A percentile compares a stretch with the other conserved stretches of the same genome.
These are phyloP conservation scores for Colletotrichum chlorophyti DNA, from an alignment of 2,329 filamentous ascomycete species.

Conservation along the genomic window DNA sequence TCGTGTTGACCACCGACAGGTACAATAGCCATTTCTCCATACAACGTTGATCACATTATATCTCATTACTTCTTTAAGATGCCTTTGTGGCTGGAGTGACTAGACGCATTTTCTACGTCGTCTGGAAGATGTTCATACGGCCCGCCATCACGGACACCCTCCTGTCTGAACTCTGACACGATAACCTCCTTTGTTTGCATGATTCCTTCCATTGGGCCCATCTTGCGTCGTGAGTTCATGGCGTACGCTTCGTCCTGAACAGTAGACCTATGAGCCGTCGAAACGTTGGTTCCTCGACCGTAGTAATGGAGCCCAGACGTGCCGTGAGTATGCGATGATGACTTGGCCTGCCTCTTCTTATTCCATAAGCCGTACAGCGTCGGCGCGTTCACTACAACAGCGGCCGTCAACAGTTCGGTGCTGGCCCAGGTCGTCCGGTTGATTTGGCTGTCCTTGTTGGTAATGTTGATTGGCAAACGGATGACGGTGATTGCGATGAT, in stretches of 20 bases:
- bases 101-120: constrained; percentile 16
- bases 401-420: constrained; percentile 39
- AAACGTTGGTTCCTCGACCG: constrained; percentile 11
- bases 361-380: constrained; percentile 44
- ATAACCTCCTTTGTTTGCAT: constrained; percentile 27
- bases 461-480: constrained; percentile 44
- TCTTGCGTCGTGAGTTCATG: constrained; percentile 14
- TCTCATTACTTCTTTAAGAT: constrained; percentile 15
- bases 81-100: constrained; percentile 13
- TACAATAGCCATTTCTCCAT: no score
- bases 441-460: constrained; percentile 40
- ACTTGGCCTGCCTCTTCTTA: constrained; percentile 32
- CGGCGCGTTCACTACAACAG: constrained; percentile 44
- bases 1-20: no score
- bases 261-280: constrained; percentile 16
- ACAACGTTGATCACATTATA: neutral
- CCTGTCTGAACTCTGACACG: constrained; percentile 23
- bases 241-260: constrained; percentile 3
- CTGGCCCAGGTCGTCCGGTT: constrained; percentile 46
- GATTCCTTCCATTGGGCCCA: constrained; percentile 22
- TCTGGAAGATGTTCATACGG: constrained; percentile 18
- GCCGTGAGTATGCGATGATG: constrained; percentile 29
- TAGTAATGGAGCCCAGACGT: constrained; percentile 21
- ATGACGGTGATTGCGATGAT: constrained; percentile 48
- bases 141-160: constrained; percentile 10